Evolutionary conservation across 1,284 basidiomycete genomes (phyloP), one percentile per base, ranked within the genome.

Genomic region (Hymenochaete sp.): DNA sequence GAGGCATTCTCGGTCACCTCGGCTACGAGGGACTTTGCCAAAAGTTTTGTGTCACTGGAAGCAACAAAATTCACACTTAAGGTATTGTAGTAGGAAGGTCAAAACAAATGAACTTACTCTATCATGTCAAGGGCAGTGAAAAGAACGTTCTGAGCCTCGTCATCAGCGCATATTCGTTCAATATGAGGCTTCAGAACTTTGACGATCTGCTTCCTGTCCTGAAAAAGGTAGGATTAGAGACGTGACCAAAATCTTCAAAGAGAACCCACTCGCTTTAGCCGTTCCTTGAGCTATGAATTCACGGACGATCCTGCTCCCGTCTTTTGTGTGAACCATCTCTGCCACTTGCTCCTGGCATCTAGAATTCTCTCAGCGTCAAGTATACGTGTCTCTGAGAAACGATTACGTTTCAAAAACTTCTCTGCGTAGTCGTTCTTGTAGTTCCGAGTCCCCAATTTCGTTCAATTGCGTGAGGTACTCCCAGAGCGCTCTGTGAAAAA

Each of bases 271-370:
- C 44, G 81, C 82, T 67, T 93, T 93, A 2, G 90, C 88, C 5
- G 72, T 77, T 4, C 88, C 87, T 44, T 75, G 71, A 0, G 79
- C 87, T 28, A 93, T 71, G 58, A 93, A 83, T 53, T 89, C 82
- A 33, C 90, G 77, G 1, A 86, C 88, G 18, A 75, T 78, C n/a
- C 86, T 77, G 45, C 86, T 87, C 10, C 90, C 90, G 57, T 93
- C 87, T 58, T 80, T 88, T 21, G 91, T 93, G 58, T 95, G 91
- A 0, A 92, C 88, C 71, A 93, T 88, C 57, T 93, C 90, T 1
- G 89, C 82, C 6, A 93, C 66, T 14, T 81, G 71, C 45, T 93
- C 90, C 55, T 88, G 79, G 56, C 82, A 85, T 41, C 83, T 87
- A 32, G 44, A 26, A 14, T 50, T 44, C 18, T 16, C 29, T 22